Conservation (phyloP, 257 asterid genomes). For the Paulownia fortunei region DNA sequence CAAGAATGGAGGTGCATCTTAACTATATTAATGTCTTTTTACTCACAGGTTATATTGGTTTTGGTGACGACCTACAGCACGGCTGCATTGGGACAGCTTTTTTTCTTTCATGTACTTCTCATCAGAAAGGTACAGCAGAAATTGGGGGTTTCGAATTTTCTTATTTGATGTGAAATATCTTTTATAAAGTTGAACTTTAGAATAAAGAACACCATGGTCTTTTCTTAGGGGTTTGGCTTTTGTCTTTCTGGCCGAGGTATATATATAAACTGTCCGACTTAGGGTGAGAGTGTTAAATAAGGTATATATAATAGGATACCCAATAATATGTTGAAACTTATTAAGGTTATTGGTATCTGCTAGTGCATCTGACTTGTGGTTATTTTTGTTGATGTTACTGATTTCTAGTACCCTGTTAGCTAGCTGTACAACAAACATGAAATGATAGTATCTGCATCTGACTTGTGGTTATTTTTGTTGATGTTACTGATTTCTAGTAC, state of each 20-base stretch:
- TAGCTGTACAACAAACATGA: too few relatives aligned
- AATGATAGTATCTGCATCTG: too few relatives aligned
- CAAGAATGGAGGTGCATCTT: constrained; percentile 6
- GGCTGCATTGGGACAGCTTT: constrained; percentile 92
- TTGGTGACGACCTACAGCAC: constrained; percentile 68
- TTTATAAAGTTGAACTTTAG: not conserved
- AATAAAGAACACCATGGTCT: constrained; percentile 4
- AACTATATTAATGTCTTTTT: not conserved
- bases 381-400: not conserved
- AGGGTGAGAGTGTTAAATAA: not conserved
- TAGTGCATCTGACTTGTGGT: not conserved
- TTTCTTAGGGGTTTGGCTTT: not conserved
- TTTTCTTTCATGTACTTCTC: constrained; percentile 89
- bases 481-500: not conserved
- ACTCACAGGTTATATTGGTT: constrained; percentile 65
- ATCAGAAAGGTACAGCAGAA: constrained; percentile 75
- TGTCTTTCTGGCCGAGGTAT: not conserved
- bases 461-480: not conserved
- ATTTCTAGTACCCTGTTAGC: too few relatives aligned
- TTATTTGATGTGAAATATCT: not conserved
- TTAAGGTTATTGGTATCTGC: not conserved
- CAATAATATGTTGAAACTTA: not conserved
- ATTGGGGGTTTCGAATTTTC: constrained; percentile 3
- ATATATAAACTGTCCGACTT: not conserved
- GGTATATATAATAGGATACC: too few relatives aligned